Evolutionary conservation across 2,329 filamentous ascomycete genomes (phyloP).

Genomic region (Penicillium glabrum): DNA sequence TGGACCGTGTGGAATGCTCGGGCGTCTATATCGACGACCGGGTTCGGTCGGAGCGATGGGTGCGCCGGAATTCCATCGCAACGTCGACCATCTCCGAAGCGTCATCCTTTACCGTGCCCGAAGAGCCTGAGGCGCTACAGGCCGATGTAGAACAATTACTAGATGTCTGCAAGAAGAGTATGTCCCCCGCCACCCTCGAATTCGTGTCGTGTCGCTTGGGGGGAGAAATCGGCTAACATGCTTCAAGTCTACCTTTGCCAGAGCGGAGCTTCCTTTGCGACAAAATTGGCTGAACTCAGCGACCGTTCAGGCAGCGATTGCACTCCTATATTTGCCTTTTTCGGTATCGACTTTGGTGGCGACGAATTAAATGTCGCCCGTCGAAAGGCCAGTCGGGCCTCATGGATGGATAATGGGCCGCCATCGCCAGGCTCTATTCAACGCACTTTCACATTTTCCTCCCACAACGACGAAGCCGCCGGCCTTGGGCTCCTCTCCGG

Average conservation of each 20-base stretch:
- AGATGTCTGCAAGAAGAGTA: slow-evolving; percentile 55
- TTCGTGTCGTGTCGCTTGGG: background rate
- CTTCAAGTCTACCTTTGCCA: slow-evolving; percentile 54
- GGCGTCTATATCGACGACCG: slow-evolving; percentile 50
- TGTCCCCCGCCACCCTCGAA: slow-evolving; percentile 16
- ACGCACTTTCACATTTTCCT: slow-evolving; percentile 44
- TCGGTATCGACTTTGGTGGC: slow-evolving; percentile 49
- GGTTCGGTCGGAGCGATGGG: slow-evolving; percentile 46
- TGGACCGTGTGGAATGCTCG: slow-evolving; percentile 44
- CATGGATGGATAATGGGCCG: slow-evolving; percentile 30
- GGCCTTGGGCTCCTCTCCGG: slow-evolving; percentile 50
- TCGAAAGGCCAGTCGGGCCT: slow-evolving; percentile 30
- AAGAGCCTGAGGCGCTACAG: slow-evolving; percentile 47
- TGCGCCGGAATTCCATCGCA: slow-evolving; percentile 34
- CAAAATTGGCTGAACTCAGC: slow-evolving; percentile 53
- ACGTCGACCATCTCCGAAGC: slow-evolving; percentile 25
- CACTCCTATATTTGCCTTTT: slow-evolving; percentile 57
- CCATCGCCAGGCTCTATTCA: slow-evolving; percentile 34
- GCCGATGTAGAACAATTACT: slow-evolving; percentile 52
- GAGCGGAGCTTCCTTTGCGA: slow-evolving; percentile 53
- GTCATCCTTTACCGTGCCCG: slow-evolving; percentile 30
- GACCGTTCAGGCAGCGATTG: slow-evolving; percentile 47
- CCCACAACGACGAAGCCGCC: slow-evolving; percentile 48
- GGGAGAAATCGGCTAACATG: slow-evolving; percentile 6
- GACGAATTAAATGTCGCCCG: slow-evolving; percentile 38